A percentile compares a stretch with the other conserved stretches of the same genome.
Evolutionary conservation across 371 early-diverging fungal genomes (phyloP).

Genomic region (Haplosporangium sp.): DNA sequence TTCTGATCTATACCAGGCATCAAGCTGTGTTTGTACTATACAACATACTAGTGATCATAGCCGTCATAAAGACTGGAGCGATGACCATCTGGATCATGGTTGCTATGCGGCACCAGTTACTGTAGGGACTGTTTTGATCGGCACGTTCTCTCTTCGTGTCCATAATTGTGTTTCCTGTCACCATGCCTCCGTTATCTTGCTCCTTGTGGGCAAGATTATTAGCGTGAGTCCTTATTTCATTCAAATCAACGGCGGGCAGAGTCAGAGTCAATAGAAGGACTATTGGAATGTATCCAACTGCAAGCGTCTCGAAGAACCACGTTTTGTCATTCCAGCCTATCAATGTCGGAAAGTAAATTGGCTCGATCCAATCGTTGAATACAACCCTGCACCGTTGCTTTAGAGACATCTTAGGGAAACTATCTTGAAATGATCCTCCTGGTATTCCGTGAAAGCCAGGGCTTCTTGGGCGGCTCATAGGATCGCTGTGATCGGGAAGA

Average conservation of each 20-base stretch:
- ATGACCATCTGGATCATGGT: conserved; percentile 32
- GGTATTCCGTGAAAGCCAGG: conserved; percentile 12
- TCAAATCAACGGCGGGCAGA: conserved; percentile 66
- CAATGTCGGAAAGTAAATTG: conserved; percentile 64
- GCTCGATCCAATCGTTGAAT: conserved; percentile 13
- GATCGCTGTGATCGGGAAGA: conserved; percentile 20
- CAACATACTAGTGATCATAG: conserved; percentile 30
- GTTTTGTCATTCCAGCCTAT: conserved; percentile 62
- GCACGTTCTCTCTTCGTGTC: neutral
- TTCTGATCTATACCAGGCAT: no score
- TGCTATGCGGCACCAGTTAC: conserved; percentile 23
- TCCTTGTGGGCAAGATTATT: conserved; percentile 46
- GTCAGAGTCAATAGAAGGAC: conserved; percentile 64
- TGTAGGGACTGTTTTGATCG: conserved; percentile 29
- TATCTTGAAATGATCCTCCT: conserved; percentile 5
- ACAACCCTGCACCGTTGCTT: conserved; percentile 1
- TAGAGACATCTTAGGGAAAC: neutral
- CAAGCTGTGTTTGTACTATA: neutral
- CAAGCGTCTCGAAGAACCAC: conserved; percentile 58
- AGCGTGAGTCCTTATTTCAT: conserved; percentile 24
- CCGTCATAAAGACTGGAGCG: conserved; percentile 30
- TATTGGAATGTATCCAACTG: conserved; percentile 62
- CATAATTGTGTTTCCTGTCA: neutral
- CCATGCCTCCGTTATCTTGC: neutral
- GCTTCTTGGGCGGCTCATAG: conserved; percentile 12